Evolutionary conservation across 73 alveolate species (phyloP).

Genomic region (Paraurostyla sp.): DNA sequence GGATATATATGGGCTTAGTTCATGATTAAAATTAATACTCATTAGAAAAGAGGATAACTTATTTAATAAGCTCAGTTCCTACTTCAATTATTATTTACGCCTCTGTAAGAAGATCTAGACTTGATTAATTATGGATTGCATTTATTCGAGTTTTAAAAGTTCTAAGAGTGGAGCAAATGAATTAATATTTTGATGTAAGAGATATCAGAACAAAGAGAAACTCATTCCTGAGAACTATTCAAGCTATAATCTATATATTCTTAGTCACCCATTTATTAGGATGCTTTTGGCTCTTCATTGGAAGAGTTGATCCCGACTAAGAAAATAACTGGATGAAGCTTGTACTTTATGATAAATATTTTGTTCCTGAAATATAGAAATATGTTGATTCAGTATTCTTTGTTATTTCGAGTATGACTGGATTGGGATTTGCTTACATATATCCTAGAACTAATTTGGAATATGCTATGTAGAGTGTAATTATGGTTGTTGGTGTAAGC

Average conservation of each 20-base stretch:
- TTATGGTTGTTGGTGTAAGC: conserved; percentile 71
- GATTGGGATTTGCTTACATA: conserved; percentile 68
- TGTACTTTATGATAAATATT: background rate
- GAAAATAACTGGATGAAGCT: background rate
- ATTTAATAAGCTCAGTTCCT: conserved; percentile 15
- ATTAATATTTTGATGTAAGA: conserved; percentile 11
- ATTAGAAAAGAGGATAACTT: background rate
- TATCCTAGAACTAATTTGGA: conserved; percentile 70
- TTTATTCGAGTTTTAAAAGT: conserved; percentile 39
- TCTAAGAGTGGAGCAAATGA: conserved; percentile 10
- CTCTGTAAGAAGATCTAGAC: background rate
- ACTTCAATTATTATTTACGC: conserved; percentile 40
- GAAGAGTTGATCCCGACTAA: conserved; percentile 32
- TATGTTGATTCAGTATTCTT: conserved; percentile 76
- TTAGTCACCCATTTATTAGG: conserved; percentile 40
- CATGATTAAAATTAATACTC: conserved; percentile 45
- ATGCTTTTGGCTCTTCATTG: conserved; percentile 64
- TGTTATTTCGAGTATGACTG: conserved; percentile 78
- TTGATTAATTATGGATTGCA: conserved; percentile 28
- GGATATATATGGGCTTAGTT: conserved; percentile 70
- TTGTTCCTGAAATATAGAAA: conserved; percentile 42
- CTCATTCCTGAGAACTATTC: background rate
- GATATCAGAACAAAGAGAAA: conserved; percentile 14
- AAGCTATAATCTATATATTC: background rate
- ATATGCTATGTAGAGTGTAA: conserved; percentile 51